Percentiles rank a stretch among this genome's conserved stretches.
These are phyloP conservation scores for Suhomyces panamericanus DNA, from an alignment of 1,139 yeast genomes.

Conservation along the genomic window DNA sequence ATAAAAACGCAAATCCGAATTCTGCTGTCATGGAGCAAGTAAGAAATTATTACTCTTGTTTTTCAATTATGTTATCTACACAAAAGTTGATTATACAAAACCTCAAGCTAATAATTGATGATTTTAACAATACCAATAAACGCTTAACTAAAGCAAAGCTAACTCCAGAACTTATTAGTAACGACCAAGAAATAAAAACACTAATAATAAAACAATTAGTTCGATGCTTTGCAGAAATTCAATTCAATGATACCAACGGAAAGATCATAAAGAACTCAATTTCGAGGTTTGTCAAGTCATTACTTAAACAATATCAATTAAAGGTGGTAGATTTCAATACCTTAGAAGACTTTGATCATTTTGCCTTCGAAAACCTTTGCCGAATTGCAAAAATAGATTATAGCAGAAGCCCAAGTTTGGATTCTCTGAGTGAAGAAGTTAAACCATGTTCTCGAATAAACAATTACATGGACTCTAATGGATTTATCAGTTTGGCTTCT, in stretches of 20 bases:
- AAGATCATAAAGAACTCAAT: constrained; percentile 9
- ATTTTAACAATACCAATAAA: constrained; percentile 4
- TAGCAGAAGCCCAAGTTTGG: background rate
- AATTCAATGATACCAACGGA: constrained; percentile 3
- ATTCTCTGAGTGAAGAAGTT: background rate
- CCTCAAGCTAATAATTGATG: constrained; percentile 17
- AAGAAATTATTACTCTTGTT: constrained; percentile 19
- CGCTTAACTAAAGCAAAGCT: background rate
- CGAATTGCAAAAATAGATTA: background rate
- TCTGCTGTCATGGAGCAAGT: constrained; percentile 6
- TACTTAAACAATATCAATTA: constrained; percentile 3
- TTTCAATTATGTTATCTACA: constrained; percentile 12
- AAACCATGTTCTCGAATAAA: background rate
- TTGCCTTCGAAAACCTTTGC: constrained; percentile 6
- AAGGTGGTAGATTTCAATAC: background rate
- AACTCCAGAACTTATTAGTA: background rate
- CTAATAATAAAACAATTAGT: constrained; percentile 8
- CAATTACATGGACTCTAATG: constrained; percentile 19
- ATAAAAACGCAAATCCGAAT: constrained; percentile 1
- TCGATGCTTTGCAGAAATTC: constrained; percentile 2
- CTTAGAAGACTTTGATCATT: background rate
- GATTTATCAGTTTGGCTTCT: constrained; percentile 21
- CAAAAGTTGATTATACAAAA: constrained; percentile 14
- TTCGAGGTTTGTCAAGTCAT: constrained; percentile 5
- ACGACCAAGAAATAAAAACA: constrained; percentile 1